Conservation (phyloP, 495 filamentous ascomycete species). For the Eremomyces bilateralis region DNA sequence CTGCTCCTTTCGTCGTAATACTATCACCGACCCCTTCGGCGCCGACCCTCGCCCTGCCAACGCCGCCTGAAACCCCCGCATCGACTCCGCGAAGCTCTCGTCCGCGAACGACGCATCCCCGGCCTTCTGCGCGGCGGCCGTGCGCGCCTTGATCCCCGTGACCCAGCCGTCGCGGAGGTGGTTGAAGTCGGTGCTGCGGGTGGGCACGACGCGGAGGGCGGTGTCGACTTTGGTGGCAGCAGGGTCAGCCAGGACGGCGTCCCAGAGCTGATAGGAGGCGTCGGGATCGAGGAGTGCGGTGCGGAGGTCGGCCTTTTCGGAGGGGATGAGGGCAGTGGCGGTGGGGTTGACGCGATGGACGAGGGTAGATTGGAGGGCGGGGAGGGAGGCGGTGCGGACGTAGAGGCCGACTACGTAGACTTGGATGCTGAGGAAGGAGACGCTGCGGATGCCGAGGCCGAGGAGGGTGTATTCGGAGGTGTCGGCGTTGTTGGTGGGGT, state of each 20-base stretch:
- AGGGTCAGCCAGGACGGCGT: slow-evolving; percentile 34
- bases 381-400: slow-evolving; percentile 56
- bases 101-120: slow-evolving; percentile 26
- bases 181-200: slow-evolving; percentile 72
- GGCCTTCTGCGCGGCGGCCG: slow-evolving; percentile 13
- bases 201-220: slow-evolving; percentile 59
- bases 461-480: slow-evolving; percentile 63
- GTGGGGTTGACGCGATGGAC: slow-evolving; percentile 23
- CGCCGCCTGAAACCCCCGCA: slow-evolving; percentile 52
- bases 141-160: slow-evolving; percentile 53
- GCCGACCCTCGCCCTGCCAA: slow-evolving; percentile 53
- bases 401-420: slow-evolving; percentile 93
- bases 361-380: slow-evolving; percentile 30
- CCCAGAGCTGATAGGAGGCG: slow-evolving; percentile 47
- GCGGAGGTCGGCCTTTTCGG: slow-evolving; percentile 52
- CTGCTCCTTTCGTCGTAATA: slow-evolving; percentile 42
- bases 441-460: slow-evolving; percentile 69
- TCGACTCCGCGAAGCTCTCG: slow-evolving; percentile 44
- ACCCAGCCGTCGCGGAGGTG: slow-evolving; percentile 86
- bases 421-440: slow-evolving; percentile 73
- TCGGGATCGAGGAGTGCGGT: slow-evolving; percentile 44
- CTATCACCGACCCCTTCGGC: slow-evolving; percentile 49
- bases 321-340: slow-evolving; percentile 64
- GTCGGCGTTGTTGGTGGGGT: slow-evolving; percentile 12
- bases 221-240: slow-evolving; percentile 32